A percentile compares a stretch with the other conserved stretches of the same genome.
Evolutionary conservation across 2,329 filamentous ascomycete genomes (phyloP).

Genomic region (Colletotrichum truncatum): DNA sequence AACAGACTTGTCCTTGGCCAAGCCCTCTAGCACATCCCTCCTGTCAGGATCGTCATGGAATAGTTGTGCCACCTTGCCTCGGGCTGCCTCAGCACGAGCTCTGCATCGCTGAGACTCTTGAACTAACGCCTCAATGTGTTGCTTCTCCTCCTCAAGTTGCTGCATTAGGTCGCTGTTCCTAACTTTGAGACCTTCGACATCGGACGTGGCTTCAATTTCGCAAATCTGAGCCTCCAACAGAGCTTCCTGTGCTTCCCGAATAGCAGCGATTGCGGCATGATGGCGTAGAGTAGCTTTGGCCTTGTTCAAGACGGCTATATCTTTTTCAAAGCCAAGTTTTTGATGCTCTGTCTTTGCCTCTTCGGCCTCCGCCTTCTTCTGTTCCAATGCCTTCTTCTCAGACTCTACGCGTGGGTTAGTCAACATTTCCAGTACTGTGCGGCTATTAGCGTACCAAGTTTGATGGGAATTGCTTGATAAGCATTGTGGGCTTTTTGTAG

Average conservation of each 20-base stretch:
- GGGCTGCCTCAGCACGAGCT: slow-evolving; percentile 45
- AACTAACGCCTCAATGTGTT: slow-evolving; percentile 48
- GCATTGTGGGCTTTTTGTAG: slow-evolving; percentile 73
- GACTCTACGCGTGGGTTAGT: slow-evolving; percentile 31
- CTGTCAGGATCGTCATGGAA: slow-evolving; percentile 49
- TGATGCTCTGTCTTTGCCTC: slow-evolving; percentile 54
- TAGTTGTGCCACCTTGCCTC: slow-evolving; percentile 48
- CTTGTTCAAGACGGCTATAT: slow-evolving; percentile 64
- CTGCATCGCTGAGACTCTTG: slow-evolving; percentile 47
- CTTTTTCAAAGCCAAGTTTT: slow-evolving; percentile 62
- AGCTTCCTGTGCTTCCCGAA: slow-evolving; percentile 70
- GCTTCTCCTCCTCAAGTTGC: slow-evolving; percentile 56
- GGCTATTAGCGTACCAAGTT: slow-evolving; percentile 65
- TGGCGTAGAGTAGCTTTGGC: slow-evolving; percentile 61
- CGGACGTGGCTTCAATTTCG: slow-evolving; percentile 83
- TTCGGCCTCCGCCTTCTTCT: slow-evolving; percentile 51
- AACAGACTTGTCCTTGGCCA: slow-evolving; percentile 59
- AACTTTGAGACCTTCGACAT: slow-evolving; percentile 73
- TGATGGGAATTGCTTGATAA: slow-evolving; percentile 74
- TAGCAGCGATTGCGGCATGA: slow-evolving; percentile 67
- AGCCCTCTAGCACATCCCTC: slow-evolving; percentile 49
- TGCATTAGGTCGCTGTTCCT: slow-evolving; percentile 70
- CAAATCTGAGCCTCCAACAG: slow-evolving; percentile 76
- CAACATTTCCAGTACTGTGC: not conserved
- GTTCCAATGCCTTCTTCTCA: slow-evolving; percentile 42